These are phyloP conservation scores for Heliamphora exappendiculata DNA, from an alignment of 148 eudicot genomes.

Conservation along the genomic window DNA sequence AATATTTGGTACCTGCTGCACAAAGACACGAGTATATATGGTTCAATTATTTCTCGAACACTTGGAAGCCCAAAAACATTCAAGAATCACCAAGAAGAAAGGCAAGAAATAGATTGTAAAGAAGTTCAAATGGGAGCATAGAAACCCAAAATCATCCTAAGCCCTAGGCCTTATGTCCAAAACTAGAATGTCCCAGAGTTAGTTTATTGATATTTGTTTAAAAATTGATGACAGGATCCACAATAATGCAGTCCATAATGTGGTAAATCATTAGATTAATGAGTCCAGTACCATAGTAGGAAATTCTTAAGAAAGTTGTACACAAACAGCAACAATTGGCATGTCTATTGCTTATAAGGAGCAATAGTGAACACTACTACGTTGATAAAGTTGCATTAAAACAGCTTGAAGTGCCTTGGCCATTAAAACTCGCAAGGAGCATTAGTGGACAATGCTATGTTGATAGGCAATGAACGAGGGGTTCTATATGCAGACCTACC, in stretches of 20 bases:
- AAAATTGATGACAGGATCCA: background rate
- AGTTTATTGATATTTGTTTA: background rate
- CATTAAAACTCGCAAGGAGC: background rate
- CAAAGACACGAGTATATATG: background rate
- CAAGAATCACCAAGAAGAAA: background rate
- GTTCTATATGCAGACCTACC: background rate
- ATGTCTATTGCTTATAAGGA: background rate
- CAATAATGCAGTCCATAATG: background rate
- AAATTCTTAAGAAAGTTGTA: background rate
- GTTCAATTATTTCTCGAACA: background rate
- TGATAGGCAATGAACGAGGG: background rate
- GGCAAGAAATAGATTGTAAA: background rate
- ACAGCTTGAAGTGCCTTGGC: background rate
- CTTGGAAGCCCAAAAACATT: no score
- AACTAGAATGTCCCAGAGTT: background rate
- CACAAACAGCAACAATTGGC: background rate
- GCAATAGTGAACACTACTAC: background rate
- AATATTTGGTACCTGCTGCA: background rate
- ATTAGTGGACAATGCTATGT: background rate
- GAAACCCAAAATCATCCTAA: background rate
- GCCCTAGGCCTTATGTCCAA: background rate
- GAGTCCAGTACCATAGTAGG: background rate
- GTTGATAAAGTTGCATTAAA: background rate
- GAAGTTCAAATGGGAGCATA: no score
- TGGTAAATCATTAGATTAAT: background rate